Percentiles rank a stretch among this genome's conserved stretches.
phyloP scores from a whole-genome alignment of 2,329 filamentous ascomycete genomes.

The Neonectria faginata region DNA sequence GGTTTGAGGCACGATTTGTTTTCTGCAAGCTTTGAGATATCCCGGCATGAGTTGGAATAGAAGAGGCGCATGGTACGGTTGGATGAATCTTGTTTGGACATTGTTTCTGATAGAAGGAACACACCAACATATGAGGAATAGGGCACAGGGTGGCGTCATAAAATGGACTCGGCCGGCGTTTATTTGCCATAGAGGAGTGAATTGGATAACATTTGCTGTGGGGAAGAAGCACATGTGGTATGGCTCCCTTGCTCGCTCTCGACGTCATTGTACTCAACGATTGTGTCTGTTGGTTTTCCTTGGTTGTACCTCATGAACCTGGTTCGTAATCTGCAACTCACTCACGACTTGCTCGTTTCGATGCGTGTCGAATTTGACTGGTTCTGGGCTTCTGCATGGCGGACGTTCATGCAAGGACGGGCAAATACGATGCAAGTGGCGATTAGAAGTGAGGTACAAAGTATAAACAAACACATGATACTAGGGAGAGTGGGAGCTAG shows the following conservation, averaged over 20 bases:
- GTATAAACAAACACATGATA: background rate
- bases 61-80: slow-evolving; percentile 35
- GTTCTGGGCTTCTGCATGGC: background rate
- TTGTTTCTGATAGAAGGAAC: slow-evolving; percentile 16
- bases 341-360: background rate
- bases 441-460: no score
- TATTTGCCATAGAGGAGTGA: slow-evolving; percentile 24
- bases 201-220: background rate
- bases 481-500: background rate
- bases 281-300: background rate
- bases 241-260: background rate
- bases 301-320: background rate
- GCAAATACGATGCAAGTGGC: background rate
- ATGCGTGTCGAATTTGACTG: background rate
- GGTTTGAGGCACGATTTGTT: slow-evolving; percentile 14
- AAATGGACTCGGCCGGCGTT: slow-evolving; percentile 28
- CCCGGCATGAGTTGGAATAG: slow-evolving; percentile 32
- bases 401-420: slow-evolving; percentile 4
- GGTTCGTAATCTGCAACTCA: background rate
- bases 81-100: slow-evolving; percentile 31
- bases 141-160: slow-evolving; percentile 16
- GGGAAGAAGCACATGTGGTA: background rate
- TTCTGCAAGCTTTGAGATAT: slow-evolving; percentile 24
- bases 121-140: slow-evolving; percentile 5
- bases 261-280: background rate